These are phyloP conservation scores for Ophiocordyceps robertsii DNA, from an alignment of 2,329 filamentous ascomycete species.

Conservation along the genomic window DNA sequence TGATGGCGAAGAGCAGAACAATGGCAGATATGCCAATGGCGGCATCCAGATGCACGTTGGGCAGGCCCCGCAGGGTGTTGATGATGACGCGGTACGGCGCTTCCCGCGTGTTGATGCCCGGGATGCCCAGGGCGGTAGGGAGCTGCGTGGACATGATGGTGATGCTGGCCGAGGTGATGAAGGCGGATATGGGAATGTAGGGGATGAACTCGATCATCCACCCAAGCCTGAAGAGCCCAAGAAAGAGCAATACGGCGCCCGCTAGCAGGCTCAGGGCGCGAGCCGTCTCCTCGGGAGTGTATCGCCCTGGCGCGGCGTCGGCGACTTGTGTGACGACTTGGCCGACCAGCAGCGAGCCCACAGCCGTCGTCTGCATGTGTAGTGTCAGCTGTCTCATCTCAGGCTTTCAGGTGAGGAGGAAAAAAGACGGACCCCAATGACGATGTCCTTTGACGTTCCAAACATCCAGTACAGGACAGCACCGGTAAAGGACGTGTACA, in stretches of 20 bases:
- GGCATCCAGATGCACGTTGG: constrained; percentile 45
- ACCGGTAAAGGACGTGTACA: constrained; percentile 75
- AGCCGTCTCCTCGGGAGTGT: constrained; percentile 25
- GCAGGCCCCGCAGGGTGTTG: constrained; percentile 25
- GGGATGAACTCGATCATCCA: constrained; percentile 40
- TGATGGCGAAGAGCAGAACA: constrained; percentile 50
- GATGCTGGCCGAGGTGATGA: constrained; percentile 36
- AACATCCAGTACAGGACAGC: constrained; percentile 74
- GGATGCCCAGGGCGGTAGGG: constrained; percentile 28
- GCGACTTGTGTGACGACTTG: constrained; percentile 26
- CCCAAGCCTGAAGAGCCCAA: constrained; percentile 32
- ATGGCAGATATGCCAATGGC: constrained; percentile 59
- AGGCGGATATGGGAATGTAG: constrained; percentile 33
- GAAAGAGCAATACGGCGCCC: constrained; percentile 27
- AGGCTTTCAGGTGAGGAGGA: background rate
- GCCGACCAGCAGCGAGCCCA: constrained; percentile 36
- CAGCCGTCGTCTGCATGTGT: constrained; percentile 36
- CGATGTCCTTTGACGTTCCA: constrained; percentile 75
- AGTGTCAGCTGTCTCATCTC: background rate
- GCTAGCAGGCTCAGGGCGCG: constrained; percentile 30
- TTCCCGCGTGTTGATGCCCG: constrained; percentile 28
- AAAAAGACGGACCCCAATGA: constrained; percentile 44
- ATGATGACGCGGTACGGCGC: constrained; percentile 31
- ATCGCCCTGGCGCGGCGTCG: constrained; percentile 18
- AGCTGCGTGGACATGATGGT: constrained; percentile 36